Base-by-base conservation (phyloP, 345 rosid species). In the Salix caprea region DNA sequence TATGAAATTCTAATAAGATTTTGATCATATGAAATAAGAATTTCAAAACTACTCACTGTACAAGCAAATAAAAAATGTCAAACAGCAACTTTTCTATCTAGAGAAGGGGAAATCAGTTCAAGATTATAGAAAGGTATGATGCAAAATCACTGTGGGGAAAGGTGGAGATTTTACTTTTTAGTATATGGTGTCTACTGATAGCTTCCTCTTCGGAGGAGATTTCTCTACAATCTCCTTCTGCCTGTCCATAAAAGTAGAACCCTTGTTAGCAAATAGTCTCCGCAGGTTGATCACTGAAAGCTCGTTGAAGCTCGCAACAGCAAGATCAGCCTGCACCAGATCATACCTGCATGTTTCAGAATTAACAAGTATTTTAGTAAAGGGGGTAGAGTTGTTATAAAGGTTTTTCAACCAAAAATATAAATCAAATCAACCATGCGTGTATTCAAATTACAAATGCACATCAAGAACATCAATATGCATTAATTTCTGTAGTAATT, bases 251-350 rank as follows among this genome's bases (percentile, higher is more conserved):
- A 95, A 95, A 23, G 89, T 81, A 5, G 92, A 93, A 26, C 96
- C 98, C 86, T 86, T 95, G 87, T 93, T 90, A 1, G 97, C 98
- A 70, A 88, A 95, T 77, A 95, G 85, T 81, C 99, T 90, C 67
- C 96, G 80, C 4, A 95, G 93, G 82, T 95, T 93, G 69, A 95
- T 95, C 83, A 95, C 97, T 0, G 97, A 95, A 61, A 95, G 94
- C 79, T 93, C 97, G 52, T 88, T 90, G 78, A 89, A 90, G 86
- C 87, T 87, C 2, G 88, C 91, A 12, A 93, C 90, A 2, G 97
- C 89, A 69, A 95, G 94, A 83, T 95, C 99, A 39, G 99, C 99
- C 81, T 95, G 99, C 82, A 82, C 97, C 83, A 95, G 84, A 76
- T 95, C 88, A 76, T 95, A 95, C 90, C 97, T 95, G 90, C 87